These are phyloP conservation scores for Diversispora eburnea DNA, from an alignment of 192 early-diverging fungal species.

Conservation along the genomic window DNA sequence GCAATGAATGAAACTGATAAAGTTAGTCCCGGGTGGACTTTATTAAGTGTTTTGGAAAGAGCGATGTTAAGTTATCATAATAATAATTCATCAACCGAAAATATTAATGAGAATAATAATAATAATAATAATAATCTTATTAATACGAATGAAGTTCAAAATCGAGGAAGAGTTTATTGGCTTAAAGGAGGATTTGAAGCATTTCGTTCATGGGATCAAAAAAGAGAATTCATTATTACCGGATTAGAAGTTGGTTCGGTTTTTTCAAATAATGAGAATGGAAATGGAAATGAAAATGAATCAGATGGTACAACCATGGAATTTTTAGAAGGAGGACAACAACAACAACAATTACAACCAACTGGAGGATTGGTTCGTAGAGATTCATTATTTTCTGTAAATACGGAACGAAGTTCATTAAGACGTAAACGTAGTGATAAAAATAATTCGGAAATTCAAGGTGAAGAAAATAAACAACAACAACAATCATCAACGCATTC, in stretches of 20 bases:
- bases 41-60: slow-evolving; percentile 45
- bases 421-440: slow-evolving; percentile 7
- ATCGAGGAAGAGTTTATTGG: slow-evolving; percentile 34
- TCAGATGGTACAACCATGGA: slow-evolving; percentile 15
- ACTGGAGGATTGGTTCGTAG: slow-evolving; percentile 21
- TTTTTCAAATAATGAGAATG: not conserved
- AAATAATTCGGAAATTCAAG: not conserved
- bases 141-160: not conserved
- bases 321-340: not conserved
- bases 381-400: slow-evolving; percentile 42
- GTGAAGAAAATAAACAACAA: not conserved
- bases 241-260: not conserved
- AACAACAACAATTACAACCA: not conserved
- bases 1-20: slow-evolving; percentile 43
- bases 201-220: slow-evolving; percentile 40
- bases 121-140: not conserved
- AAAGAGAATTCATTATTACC: slow-evolving; percentile 29
- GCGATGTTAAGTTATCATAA: slow-evolving; percentile 23
- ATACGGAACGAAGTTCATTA: slow-evolving; percentile 30
- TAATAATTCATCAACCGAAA: not conserved
- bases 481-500: not conserved
- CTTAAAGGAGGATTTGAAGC: slow-evolving; percentile 52
- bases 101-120: slow-evolving; percentile 1
- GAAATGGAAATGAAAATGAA: not conserved
- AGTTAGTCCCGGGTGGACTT: slow-evolving; percentile 48